A percentile compares a stretch with the other conserved stretches of the same genome.
Evolutionary conservation across 2,329 filamentous ascomycete genomes (phyloP).

Genomic region (Fusarium sublunatum): DNA sequence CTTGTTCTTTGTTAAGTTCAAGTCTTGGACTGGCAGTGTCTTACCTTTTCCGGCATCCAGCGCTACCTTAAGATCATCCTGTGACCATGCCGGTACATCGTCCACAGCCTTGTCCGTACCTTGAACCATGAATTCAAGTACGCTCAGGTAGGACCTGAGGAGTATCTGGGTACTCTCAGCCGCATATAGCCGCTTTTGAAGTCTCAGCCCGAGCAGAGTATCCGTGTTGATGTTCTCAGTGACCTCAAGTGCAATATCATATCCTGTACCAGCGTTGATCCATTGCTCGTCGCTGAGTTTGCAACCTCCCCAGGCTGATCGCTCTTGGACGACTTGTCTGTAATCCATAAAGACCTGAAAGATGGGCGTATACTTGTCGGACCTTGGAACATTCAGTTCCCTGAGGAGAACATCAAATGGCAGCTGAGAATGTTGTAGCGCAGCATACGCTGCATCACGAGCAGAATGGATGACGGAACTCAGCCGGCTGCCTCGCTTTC

Average conservation of each 20-base stretch:
- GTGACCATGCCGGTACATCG: background rate
- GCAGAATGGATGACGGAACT: background rate
- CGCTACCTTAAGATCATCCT: background rate
- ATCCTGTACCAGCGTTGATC: background rate
- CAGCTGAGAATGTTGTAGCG: background rate
- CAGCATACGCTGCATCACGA: background rate
- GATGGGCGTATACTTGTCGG: background rate
- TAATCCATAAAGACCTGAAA: conserved; percentile 17
- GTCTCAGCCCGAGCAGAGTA: background rate
- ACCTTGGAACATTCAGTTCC: background rate
- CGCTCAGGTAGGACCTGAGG: background rate
- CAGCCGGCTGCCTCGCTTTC: background rate
- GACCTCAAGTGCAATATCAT: background rate
- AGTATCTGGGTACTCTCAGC: background rate
- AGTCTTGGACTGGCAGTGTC: too few relatives aligned
- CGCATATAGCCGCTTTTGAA: conserved; percentile 3
- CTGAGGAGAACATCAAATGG: conserved; percentile 9
- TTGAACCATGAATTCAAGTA: background rate
- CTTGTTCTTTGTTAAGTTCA: too few relatives aligned
- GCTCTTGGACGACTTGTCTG: background rate
- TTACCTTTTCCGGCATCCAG: background rate
- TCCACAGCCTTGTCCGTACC: background rate
- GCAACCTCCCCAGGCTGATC: background rate
- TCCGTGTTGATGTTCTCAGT: too few relatives aligned
- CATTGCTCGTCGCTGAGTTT: background rate